A percentile compares a stretch with the other conserved stretches of the same genome.
Evolutionary conservation across 371 early-diverging fungal genomes (phyloP).

Genomic region (Umbelopsis sp.): DNA sequence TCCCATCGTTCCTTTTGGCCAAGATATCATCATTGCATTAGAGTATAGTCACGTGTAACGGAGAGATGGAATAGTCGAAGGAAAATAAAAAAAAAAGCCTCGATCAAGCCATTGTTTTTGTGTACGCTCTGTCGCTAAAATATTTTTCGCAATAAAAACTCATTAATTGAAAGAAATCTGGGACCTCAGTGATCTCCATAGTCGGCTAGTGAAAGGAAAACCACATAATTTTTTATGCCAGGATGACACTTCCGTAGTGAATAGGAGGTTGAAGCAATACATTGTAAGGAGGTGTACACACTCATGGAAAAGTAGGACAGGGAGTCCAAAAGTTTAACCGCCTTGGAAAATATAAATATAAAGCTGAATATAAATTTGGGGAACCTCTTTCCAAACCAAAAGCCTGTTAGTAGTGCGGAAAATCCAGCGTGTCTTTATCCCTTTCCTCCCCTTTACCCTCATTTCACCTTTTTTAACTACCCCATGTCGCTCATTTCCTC

Average conservation of each 20-base stretch:
- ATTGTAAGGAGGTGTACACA: neutral
- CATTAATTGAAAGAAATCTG: neutral
- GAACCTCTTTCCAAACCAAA: neutral
- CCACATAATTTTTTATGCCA: neutral
- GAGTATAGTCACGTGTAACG: slow-evolving; percentile 40
- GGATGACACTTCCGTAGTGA: neutral
- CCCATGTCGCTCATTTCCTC: slow-evolving; percentile 12
- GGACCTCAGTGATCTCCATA: neutral
- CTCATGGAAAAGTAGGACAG: neutral
- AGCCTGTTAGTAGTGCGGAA: neutral
- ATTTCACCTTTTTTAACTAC: slow-evolving; percentile 2
- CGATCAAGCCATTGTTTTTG: too few relatives aligned
- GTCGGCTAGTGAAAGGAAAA: neutral
- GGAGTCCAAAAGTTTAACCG: neutral
- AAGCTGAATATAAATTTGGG: neutral
- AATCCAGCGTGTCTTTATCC: neutral
- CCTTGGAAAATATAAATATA: neutral
- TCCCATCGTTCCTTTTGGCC: slow-evolving; percentile 70
- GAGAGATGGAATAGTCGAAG: too few relatives aligned
- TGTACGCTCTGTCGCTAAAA: too few relatives aligned
- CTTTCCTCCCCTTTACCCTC: slow-evolving; percentile 17
- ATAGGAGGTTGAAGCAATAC: neutral
- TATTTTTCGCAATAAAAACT: too few relatives aligned
- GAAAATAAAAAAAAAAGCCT: neutral
- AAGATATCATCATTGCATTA: slow-evolving; percentile 72